phyloP scores from a whole-genome alignment of 2,329 filamentous ascomycete species.

The Colletotrichum magnum region DNA sequence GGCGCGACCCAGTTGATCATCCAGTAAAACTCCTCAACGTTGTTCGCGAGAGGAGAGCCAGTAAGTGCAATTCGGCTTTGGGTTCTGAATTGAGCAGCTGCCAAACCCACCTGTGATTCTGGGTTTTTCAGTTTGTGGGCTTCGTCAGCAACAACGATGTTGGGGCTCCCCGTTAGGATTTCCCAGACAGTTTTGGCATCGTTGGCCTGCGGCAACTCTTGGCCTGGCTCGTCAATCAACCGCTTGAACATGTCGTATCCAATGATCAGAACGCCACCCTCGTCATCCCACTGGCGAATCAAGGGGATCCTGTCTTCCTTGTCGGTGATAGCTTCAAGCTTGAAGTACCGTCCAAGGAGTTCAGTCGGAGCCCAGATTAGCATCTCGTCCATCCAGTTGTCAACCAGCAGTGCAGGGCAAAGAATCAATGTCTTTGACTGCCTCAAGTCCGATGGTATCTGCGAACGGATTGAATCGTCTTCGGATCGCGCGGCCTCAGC shows the following conservation, averaged over 20 bases:
- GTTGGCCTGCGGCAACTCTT: conserved; percentile 46
- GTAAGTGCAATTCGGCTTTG: conserved; percentile 85
- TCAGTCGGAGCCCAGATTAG: conserved; percentile 74
- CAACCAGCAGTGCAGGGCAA: conserved; percentile 80
- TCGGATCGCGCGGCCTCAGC: conserved; percentile 74
- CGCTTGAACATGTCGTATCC: conserved; percentile 79
- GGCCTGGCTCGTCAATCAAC: conserved; percentile 46
- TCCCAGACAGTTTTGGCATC: conserved; percentile 44
- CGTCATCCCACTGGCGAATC: conserved; percentile 71
- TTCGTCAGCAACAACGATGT: conserved; percentile 87
- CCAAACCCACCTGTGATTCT: conserved; percentile 63
- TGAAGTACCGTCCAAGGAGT: conserved; percentile 69
- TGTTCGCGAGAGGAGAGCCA: conserved; percentile 88
- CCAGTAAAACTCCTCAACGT: conserved; percentile 85
- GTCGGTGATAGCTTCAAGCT: conserved; percentile 62
- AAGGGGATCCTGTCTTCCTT: conserved; percentile 56
- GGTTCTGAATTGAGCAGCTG: conserved; percentile 74
- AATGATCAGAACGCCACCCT: conserved; percentile 82
- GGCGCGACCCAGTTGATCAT: conserved; percentile 92
- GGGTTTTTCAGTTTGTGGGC: conserved; percentile 84
- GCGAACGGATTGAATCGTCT: conserved; percentile 69
- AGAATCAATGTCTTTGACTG: conserved; percentile 78
- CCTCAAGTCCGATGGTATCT: conserved; percentile 78
- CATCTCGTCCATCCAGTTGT: conserved; percentile 89
- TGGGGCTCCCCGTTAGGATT: conserved; percentile 72